Evolutionary conservation across 192 early-diverging fungal species (phyloP), one percentile per base, ranked within the genome.

Genomic region (Linnemannia schmuckeri): DNA sequence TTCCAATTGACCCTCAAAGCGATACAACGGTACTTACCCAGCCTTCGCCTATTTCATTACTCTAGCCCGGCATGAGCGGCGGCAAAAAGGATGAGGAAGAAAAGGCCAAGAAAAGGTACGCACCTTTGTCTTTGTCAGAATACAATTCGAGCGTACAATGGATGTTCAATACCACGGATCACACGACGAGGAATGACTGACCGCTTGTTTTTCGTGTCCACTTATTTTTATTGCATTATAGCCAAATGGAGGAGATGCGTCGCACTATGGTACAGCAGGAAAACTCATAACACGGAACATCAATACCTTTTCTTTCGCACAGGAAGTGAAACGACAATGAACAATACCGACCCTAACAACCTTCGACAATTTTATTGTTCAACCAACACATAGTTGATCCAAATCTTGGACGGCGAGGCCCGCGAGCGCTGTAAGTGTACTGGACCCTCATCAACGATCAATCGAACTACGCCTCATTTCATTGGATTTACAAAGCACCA

Each of bases 191-290:
- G 8, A 6, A 52, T 17, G 20, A 22, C 15, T 75, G n/a, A 52
- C 49, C 49, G 38, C 8, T 38, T 13, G 54, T 8, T 52, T 47
- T 49, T 44, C 41, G 40, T 70, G n/a, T 20, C 0, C 49, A 22
- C 9, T 54, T 13, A 44, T 18, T 69, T 17, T 13, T 68, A n/a
- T 66, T 24, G 10, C 41, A 24, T 24, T 72, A 35, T 83, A 96
- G 96, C 37, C 94, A 96, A 90, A 93, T 94, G 91, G 96, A 99
- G 72, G 97, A 99, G 85, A 93, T 94, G 91, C 93, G 97, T 35
- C 88, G 94, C 75, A 93, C 89, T 22, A 95, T 97, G 94, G 94
- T 96, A 88, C 22, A 33, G 30, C 61, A 33, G 61, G 61, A 66
- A 30, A 12, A 27, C 12, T 35, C 30, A 6, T 27, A 27, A 15